phyloP scores from a whole-genome alignment of 2,329 filamentous ascomycete species.

The Ophiocordyceps camponoti-saundersi region DNA sequence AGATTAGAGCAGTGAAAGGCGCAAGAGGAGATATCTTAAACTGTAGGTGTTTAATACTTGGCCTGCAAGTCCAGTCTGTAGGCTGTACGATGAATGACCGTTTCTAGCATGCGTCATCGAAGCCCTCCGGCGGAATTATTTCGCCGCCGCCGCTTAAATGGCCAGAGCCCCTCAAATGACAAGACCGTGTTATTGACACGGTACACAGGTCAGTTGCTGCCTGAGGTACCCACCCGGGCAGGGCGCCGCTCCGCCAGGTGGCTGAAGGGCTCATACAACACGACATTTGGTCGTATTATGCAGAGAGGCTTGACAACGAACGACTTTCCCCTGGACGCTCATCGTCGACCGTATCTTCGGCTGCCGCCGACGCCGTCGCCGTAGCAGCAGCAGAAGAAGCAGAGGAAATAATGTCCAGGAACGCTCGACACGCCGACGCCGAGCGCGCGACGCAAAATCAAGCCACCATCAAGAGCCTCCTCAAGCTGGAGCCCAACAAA shows the following conservation, averaged over 20 bases:
- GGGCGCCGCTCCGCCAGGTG: background rate
- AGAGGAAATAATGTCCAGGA: slow-evolving; percentile 51
- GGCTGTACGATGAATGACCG: too few species aligned
- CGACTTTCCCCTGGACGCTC: too few species aligned
- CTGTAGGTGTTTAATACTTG: too few species aligned
- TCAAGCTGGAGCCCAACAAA: slow-evolving; percentile 94
- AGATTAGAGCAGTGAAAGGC: too few species aligned
- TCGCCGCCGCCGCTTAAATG: too few species aligned
- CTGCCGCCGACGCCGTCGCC: background rate
- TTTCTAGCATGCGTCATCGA: background rate
- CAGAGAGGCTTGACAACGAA: too few species aligned
- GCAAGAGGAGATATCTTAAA: too few species aligned
- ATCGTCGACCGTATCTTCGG: too few species aligned
- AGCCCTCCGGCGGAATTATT: background rate
- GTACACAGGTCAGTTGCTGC: slow-evolving; percentile 2
- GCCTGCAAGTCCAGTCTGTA: too few species aligned
- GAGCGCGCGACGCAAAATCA: slow-evolving; percentile 88
- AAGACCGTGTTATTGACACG: too few species aligned
- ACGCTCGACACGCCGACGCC: slow-evolving; percentile 58
- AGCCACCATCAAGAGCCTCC: slow-evolving; percentile 79
- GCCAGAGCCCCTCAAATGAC: too few species aligned
- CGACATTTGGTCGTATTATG: background rate
- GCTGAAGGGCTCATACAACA: background rate
- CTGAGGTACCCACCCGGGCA: slow-evolving; percentile 2
- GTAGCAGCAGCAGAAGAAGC: background rate